Base-by-base conservation (phyloP, 2,329 filamentous ascomycete species). In the Hypoxylon sp. region DNA sequence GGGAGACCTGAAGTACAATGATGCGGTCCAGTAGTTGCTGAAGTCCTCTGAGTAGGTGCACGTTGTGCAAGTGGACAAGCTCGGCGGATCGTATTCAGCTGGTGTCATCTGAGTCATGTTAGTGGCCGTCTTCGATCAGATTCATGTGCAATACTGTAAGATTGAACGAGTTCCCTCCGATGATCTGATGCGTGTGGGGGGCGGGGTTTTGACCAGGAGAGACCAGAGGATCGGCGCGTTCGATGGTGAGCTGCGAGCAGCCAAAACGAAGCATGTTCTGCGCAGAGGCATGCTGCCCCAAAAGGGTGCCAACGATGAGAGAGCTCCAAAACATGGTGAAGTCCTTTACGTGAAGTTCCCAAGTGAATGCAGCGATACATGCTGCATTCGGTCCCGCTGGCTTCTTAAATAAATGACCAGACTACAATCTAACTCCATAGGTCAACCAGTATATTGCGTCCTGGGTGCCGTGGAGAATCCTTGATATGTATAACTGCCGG, bases 11-110 rank as follows among this genome's bases (percentile, higher is more conserved):
- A 78, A 78, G 73, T 78, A 78, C 65, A 80, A 34, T 30, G 73
- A 75, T 3, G 76, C 76, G 14, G 76, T 78, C 76, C 76, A 78
- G 66, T 78, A 78, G 68, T 80, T 78, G 67, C 65, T 73, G 69
- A 76, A 74, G 68, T 79, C 78, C 59, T 80, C 78, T 1, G 73
- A 72, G 63, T 78, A 78, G 46, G 77, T 76, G 67, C 79, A 81
- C 3, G 72, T 78, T 9, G 79, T 80, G 75, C 79, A 81, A 32
- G 77, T 79, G 3, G 78, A 71, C 58, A 60, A 13, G 43, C 28
- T 58, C 13, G 68, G 66, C 14, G 68, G 70, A 19, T 73, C 70
- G 65, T 69, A 63, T 53, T 36, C 60, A 34, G 63, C 66, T 19
- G 71, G 71, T 28, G 60, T 51, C 72, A 73, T 73, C 70, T 72